phyloP scores from a whole-genome alignment of 2,329 filamentous ascomycete species.

The Chrysosporium keratinophilum region DNA sequence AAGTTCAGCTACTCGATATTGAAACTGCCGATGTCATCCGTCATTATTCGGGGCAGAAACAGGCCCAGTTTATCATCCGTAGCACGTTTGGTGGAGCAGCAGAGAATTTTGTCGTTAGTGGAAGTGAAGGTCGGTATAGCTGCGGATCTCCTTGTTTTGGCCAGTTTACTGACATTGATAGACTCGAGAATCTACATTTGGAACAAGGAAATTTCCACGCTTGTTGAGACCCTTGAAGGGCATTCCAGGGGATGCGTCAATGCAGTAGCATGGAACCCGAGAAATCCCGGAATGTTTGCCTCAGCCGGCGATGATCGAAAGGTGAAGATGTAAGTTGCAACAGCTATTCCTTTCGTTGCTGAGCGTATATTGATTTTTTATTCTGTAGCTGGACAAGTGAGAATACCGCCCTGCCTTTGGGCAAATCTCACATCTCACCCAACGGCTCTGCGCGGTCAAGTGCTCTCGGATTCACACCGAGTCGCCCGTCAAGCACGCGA shows the following conservation, averaged over 20 bases:
- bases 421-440: conserved; percentile 24
- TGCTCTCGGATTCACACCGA: conserved; percentile 32
- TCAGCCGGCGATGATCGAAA: conserved; percentile 80
- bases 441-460: conserved; percentile 33
- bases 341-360: background rate
- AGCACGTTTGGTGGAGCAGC: conserved; percentile 78
- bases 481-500: conserved; percentile 16
- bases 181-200: conserved; percentile 71
- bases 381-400: conserved; percentile 30
- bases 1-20: conserved; percentile 70
- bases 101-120: conserved; percentile 83
- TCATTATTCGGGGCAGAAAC: conserved; percentile 63
- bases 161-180: conserved; percentile 26
- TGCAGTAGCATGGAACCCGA: conserved; percentile 79
- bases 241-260: conserved; percentile 72
- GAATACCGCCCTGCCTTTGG: conserved; percentile 20
- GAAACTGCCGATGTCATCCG: conserved; percentile 60
- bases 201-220: conserved; percentile 70
- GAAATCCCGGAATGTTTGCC: conserved; percentile 71
- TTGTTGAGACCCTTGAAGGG: conserved; percentile 65
- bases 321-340: conserved; percentile 65
- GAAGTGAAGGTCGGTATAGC: conserved; percentile 67
- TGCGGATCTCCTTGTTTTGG: background rate
- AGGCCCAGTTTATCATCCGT: conserved; percentile 68
- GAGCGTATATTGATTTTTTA: conserved; percentile 8